Conservation (phyloP, 768 basidiomycete species). For the Collybia sp. region DNA sequence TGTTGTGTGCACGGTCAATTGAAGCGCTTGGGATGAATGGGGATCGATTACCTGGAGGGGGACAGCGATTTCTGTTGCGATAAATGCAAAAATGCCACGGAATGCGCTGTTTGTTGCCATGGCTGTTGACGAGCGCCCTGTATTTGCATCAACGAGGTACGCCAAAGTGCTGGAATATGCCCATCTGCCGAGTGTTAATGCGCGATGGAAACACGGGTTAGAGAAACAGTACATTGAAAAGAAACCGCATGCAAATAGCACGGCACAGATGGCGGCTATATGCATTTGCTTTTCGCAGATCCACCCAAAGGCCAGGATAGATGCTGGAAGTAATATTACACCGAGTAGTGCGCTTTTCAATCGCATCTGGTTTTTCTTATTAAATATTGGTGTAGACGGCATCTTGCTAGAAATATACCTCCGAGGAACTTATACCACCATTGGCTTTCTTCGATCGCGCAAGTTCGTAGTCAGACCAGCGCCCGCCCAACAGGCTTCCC, state of each 20-base stretch:
- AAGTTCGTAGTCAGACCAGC: conserved; percentile 39
- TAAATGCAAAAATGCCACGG: conserved; percentile 64
- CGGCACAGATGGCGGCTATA: conserved; percentile 64
- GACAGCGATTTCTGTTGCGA: conserved; percentile 68
- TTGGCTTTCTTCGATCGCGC: conserved; percentile 31
- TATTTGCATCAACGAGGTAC: conserved; percentile 85
- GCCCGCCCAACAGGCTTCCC: conserved; percentile 41
- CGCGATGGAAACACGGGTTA: background rate
- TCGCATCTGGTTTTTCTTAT: conserved; percentile 52
- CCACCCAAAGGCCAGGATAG: conserved; percentile 74
- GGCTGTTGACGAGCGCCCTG: conserved; percentile 72
- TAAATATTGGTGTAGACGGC: background rate
- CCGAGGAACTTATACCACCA: conserved; percentile 47
- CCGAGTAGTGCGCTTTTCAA: conserved; percentile 56
- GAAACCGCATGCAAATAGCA: conserved; percentile 72
- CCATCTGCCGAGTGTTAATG: conserved; percentile 21
- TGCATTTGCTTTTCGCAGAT: conserved; percentile 56
- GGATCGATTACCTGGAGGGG: conserved; percentile 54
- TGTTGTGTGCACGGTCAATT: conserved; percentile 16
- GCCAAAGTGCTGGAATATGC: conserved; percentile 72
- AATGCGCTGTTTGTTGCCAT: conserved; percentile 75
- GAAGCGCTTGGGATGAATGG: background rate
- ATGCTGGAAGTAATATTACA: conserved; percentile 55
- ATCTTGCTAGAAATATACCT: conserved; percentile 28
- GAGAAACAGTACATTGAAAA: conserved; percentile 55